Evolutionary conservation across 225 moss, liverwort and hornwort genomes (phyloP), one percentile per base, ranked within the genome.

Genomic region (Antitrichia curtipendula): DNA sequence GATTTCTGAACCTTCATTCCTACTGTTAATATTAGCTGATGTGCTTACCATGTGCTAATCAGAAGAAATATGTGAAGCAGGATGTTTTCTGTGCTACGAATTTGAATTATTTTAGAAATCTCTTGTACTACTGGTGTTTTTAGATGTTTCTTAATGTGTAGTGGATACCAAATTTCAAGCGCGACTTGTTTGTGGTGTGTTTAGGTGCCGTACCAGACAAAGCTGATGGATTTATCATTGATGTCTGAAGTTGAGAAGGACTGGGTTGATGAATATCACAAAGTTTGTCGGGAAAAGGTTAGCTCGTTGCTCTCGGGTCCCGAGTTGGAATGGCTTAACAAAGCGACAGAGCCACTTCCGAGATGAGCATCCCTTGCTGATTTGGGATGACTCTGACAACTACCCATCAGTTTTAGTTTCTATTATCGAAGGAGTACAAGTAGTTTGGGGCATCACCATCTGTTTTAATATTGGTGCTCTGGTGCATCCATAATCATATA

Each of bases 251-350:
- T 85, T 72, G 96, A 96, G 84, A 95, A 94, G 83, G 89, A 92
- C 38, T 96, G 96, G 96, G 90, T 96, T 78, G 95, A 96, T 70
- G 90, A 92, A 82, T 96, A 96, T 85, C 96, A 96, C 86, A 78
- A 49, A 40, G 90, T 84, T 47, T 96, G 96, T 82, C 94, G 91
- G 50, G 92, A 93, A 86, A 95, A 94, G 87, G 93, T 96, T 77
- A 78, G 88, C 84, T 49, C 88, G 60, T 90, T 90, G 61, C 88
- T 96, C 50, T 90, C 93, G 49, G 96, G 93, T 22, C 87, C 87
- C 9, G 91, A 91, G 54, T 87, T 96, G 90, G 95, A 94, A 64
- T 96, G 96, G 96, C 91, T 96, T 66, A 81, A 72, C 41, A 92
- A 88, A 84, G 94, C 96, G 41, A 95, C 96, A 36, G 92, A 96